Evolutionary conservation across 2,329 filamentous ascomycete species (phyloP).

Genomic region (Colletotrichum tofieldiae): DNA sequence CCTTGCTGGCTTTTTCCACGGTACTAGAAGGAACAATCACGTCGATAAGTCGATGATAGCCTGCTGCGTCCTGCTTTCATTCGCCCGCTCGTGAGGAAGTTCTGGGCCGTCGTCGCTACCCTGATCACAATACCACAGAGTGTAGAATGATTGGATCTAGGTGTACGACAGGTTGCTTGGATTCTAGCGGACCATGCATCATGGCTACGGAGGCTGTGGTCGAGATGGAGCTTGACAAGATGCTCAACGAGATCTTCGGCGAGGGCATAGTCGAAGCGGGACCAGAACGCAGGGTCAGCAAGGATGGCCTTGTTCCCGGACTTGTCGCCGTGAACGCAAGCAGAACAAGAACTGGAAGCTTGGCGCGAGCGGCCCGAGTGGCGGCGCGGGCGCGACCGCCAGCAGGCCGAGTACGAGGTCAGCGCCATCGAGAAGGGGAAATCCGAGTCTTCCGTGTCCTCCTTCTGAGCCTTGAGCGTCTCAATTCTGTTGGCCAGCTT

Average conservation of each 20-base stretch:
- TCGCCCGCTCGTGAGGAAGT: too few species aligned
- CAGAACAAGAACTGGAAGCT: slow-evolving; percentile 31
- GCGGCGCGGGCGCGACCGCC: slow-evolving; percentile 15
- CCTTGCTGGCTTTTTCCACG: too few species aligned
- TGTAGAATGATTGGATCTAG: too few species aligned
- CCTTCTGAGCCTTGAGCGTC: slow-evolving; percentile 92
- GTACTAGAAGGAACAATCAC: too few species aligned
- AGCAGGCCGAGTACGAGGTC: slow-evolving; percentile 59
- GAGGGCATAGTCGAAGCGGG: slow-evolving; percentile 75
- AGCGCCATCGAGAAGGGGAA: slow-evolving; percentile 82
- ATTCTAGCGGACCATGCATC: too few species aligned
- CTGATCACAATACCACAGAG: too few species aligned
- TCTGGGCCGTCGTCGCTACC: too few species aligned
- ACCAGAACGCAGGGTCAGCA: slow-evolving; percentile 70
- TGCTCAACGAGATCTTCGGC: slow-evolving; percentile 61
- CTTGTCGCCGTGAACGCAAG: slow-evolving; percentile 68
- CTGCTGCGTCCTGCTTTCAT: too few species aligned
- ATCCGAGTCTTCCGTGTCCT: slow-evolving; percentile 82
- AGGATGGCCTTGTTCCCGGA: slow-evolving; percentile 68
- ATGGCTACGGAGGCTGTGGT: too few species aligned
- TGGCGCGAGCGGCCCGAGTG: slow-evolving; percentile 2
- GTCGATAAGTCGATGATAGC: too few species aligned
- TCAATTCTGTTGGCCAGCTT: slow-evolving; percentile 97
- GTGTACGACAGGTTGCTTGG: too few species aligned
- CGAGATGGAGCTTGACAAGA: too few species aligned